These are phyloP conservation scores for Piper longum DNA, from an alignment of 164 flowering plant genomes.

Conservation along the genomic window DNA sequence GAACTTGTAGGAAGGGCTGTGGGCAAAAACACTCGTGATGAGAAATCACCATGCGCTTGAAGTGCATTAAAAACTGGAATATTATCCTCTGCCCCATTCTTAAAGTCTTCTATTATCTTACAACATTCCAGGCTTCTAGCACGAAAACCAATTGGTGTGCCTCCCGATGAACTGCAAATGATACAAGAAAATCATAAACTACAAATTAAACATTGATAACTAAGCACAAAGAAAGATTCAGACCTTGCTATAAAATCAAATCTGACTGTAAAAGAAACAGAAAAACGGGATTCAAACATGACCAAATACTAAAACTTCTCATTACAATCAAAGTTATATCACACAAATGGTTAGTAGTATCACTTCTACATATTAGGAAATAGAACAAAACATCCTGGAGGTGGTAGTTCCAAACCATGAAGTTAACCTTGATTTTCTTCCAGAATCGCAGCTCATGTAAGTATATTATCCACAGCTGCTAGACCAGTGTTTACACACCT, in stretches of 20 bases:
- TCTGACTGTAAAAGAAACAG: background rate
- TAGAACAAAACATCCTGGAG: no score
- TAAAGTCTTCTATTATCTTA: conserved; percentile 39
- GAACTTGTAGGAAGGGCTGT: conserved; percentile 6
- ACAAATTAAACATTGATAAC: background rate
- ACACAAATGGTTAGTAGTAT: background rate
- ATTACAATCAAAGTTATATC: background rate
- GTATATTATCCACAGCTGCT: conserved; percentile 17
- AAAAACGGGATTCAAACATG: background rate
- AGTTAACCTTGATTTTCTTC: conserved; percentile 27
- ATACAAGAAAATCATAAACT: background rate
- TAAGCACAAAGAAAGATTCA: background rate
- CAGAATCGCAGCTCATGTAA: conserved; percentile 22
- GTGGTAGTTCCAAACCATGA: background rate
- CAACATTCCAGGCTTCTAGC: conserved; percentile 26
- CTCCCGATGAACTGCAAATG: conserved; percentile 31
- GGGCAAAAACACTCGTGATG: conserved; percentile 19
- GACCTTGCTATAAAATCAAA: background rate
- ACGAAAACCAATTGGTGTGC: conserved; percentile 10
- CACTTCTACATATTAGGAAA: background rate
- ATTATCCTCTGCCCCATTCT: conserved; percentile 21
- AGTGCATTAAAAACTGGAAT: conserved; percentile 23
- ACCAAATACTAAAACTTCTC: background rate
- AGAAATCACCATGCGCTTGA: conserved; percentile 21
- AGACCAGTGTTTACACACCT: conserved; percentile 12